phyloP scores from a whole-genome alignment of 345 rosid species.

The Linum trigynum region DNA sequence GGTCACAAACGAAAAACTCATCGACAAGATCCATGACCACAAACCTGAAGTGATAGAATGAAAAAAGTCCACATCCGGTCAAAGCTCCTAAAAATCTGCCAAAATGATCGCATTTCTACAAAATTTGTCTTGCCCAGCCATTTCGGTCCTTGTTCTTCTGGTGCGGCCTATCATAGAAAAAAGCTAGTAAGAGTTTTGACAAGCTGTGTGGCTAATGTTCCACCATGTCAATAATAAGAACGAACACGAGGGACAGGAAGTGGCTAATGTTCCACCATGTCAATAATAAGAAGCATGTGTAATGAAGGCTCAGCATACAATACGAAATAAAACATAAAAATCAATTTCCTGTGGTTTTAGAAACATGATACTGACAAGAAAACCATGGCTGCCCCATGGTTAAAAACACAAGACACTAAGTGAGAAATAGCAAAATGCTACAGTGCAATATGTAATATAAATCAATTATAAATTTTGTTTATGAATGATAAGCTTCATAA shows the following conservation, averaged over 20 bases:
- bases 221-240: constrained; percentile 22
- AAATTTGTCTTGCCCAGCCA: constrained; percentile 92
- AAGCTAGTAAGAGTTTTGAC: constrained; percentile 8
- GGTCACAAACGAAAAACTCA: constrained; percentile 2
- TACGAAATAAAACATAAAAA: no score
- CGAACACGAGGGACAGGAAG: not conserved
- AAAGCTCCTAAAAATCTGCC: constrained; percentile 97
- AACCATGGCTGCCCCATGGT: no score
- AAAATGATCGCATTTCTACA: constrained; percentile 86
- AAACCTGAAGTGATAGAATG: constrained; percentile 86
- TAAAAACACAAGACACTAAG: no score
- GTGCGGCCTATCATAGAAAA: constrained; percentile 30
- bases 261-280: no score
- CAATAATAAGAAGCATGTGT: no score
- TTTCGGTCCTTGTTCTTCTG: constrained; percentile 36
- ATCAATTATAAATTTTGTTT: not conserved
- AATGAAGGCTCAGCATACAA: no score
- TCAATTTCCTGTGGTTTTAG: no score
- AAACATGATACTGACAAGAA: no score
- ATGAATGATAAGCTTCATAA: not conserved
- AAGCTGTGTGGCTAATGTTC: constrained; percentile 14
- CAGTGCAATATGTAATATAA: not conserved
- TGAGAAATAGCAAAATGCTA: no score
- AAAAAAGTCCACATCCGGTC: constrained; percentile 96
- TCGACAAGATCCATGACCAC: constrained; percentile 1